These are phyloP conservation scores for Eutrema japonicum DNA, from an alignment of 345 rosid genomes.

Conservation along the genomic window DNA sequence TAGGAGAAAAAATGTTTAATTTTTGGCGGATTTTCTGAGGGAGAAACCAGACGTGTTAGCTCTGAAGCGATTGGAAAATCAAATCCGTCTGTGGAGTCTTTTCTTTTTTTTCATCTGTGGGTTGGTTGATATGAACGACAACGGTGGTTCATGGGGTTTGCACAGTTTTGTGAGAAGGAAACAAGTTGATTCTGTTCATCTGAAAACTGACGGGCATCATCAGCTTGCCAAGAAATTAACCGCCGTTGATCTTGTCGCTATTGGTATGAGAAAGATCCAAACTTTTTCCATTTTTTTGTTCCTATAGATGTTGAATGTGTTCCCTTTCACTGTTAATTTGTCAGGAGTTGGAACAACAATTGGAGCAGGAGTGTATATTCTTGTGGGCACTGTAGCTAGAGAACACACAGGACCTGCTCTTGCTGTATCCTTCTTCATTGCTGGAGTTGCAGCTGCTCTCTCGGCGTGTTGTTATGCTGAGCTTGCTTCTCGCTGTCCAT, in stretches of 20 bases:
- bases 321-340: neutral
- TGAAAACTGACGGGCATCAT: conserved; percentile 28
- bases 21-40: conserved; percentile 14
- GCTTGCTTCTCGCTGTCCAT: conserved; percentile 91
- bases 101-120: conserved; percentile 17
- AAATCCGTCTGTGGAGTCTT: conserved; percentile 12
- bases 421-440: conserved; percentile 81
- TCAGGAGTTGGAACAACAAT: conserved; percentile 95
- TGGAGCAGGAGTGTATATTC: conserved; percentile 98
- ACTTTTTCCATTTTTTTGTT: conserved; percentile 3
- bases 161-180: conserved; percentile 68
- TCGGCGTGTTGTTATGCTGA: conserved; percentile 98
- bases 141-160: conserved; percentile 45
- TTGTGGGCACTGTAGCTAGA: conserved; percentile 96
- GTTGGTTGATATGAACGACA: conserved; percentile 44
- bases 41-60: conserved; percentile 21
- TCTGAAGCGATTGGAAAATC: conserved; percentile 33
- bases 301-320: no score
- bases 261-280: conserved; percentile 55
- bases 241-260: conserved; percentile 67
- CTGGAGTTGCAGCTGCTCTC: conserved; percentile 94
- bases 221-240: conserved; percentile 73
- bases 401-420: conserved; percentile 99
- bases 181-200: conserved; percentile 71
- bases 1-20: neutral